Conservation (phyloP, 176 grass and related monocot species). For the Oryza rufipogon region DNA sequence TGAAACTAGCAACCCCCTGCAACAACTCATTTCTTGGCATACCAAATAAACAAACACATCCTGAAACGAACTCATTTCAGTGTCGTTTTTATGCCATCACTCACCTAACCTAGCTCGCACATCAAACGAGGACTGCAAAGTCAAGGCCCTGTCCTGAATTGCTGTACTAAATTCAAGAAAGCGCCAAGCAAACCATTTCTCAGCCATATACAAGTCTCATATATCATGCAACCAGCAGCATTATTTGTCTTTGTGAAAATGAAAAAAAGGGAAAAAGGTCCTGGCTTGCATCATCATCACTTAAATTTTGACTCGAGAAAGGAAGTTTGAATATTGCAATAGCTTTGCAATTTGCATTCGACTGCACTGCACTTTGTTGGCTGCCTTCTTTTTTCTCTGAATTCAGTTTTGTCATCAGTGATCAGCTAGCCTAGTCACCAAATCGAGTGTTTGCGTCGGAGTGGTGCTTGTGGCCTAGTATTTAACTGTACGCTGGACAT, state of each 20-base stretch:
- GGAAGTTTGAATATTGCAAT: slow-evolving; percentile 3
- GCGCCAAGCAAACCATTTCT: background rate
- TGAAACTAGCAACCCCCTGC: slow-evolving; percentile 40
- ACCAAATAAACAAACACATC: slow-evolving; percentile 38
- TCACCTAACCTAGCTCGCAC: slow-evolving; percentile 51
- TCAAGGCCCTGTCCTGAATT: slow-evolving; percentile 44
- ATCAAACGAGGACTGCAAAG: slow-evolving; percentile 33
- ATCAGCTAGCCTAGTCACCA: background rate
- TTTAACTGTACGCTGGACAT: slow-evolving; percentile 18
- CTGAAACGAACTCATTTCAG: slow-evolving; percentile 5
- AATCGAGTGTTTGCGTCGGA: background rate
- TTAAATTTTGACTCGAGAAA: slow-evolving; percentile 30
- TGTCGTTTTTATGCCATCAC: background rate
- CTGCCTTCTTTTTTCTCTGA: background rate
- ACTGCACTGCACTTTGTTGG: slow-evolving; percentile 30
- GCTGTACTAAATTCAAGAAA: slow-evolving; percentile 8
- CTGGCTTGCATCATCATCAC: slow-evolving; percentile 21
- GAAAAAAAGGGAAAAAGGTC: background rate
- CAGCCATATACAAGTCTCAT: slow-evolving; percentile 11
- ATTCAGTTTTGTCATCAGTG: slow-evolving; percentile 15
- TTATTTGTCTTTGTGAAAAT: background rate
- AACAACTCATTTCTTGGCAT: slow-evolving; percentile 20
- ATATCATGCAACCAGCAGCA: slow-evolving; percentile 12
- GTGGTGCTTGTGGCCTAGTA: slow-evolving; percentile 32
- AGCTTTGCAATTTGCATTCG: slow-evolving; percentile 4